A percentile compares a stretch with the other conserved stretches of the same genome.
These are phyloP conservation scores for Helotiales sp. DNA, from an alignment of 2,329 filamentous ascomycete species.

Conservation along the genomic window DNA sequence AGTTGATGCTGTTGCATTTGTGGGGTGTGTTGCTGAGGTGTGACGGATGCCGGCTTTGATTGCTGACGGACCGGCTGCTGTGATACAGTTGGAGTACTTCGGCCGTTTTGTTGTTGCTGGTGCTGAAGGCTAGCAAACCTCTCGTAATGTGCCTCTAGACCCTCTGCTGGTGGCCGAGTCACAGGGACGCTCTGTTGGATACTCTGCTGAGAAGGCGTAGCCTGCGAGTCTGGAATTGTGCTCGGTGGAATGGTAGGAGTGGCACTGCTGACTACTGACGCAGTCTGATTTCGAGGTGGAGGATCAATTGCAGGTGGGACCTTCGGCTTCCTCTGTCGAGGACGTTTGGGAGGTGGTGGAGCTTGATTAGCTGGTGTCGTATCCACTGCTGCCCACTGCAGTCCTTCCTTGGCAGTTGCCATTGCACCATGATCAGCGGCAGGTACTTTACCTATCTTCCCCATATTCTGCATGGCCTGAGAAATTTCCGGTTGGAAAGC, in stretches of 20 bases:
- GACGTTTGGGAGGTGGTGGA: constrained; percentile 39
- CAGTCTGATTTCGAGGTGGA: constrained; percentile 27
- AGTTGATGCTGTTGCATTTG: constrained; percentile 26
- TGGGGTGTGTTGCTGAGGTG: constrained; percentile 23
- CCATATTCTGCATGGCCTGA: constrained; percentile 3
- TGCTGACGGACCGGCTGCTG: constrained; percentile 32
- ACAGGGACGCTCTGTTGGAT: constrained; percentile 19
- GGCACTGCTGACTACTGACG: constrained; percentile 29
- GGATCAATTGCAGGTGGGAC: constrained; percentile 29
- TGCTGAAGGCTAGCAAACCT: constrained; percentile 29
- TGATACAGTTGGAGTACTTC: constrained; percentile 28
- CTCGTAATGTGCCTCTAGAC: constrained; percentile 36
- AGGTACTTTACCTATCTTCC: constrained; percentile 6
- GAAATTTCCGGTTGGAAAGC: constrained; percentile 9
- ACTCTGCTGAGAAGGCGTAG: constrained; percentile 26
- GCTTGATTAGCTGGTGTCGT: constrained; percentile 20
- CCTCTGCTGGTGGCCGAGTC: constrained; percentile 33
- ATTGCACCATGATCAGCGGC: constrained; percentile 17
- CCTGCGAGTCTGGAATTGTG: constrained; percentile 32
- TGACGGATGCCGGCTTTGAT: constrained; percentile 25
- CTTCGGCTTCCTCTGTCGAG: constrained; percentile 41
- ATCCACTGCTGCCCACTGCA: constrained; percentile 32
- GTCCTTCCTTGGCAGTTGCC: constrained; percentile 24
- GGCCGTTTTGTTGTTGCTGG: constrained; percentile 31
- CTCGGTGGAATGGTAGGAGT: constrained; percentile 31